Base-by-base conservation (phyloP, 2,329 filamentous ascomycete genomes). In the Mycogone perniciosa region DNA sequence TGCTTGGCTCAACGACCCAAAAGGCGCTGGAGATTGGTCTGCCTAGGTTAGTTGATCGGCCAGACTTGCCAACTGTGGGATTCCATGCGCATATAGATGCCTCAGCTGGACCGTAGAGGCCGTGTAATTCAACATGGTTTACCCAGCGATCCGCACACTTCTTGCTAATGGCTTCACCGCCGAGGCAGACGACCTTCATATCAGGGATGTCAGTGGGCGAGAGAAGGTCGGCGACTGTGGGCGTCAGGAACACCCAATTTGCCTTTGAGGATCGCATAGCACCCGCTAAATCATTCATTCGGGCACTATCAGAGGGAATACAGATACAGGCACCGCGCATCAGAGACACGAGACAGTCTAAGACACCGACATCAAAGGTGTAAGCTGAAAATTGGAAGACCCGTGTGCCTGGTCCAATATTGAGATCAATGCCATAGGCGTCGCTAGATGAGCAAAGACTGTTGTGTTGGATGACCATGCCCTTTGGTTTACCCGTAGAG, bases 341-440 rank as follows among this genome's bases (percentile, higher is more conserved):
- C 4, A 59, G 44, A 1, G 56, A 53, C 5, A 51, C 46, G 4
- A 60, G 40, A 26, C 51, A 49, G 20, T 60, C 56, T 11, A 54
- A 39, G n/a, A 56, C 50, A 4, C 51, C 52, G n/a, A 57, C 54
- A 26, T 59, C 56, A 26, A 60, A 60, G 1, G 55, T 57, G 35
- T 53, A 59, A 5, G 55, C 52, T 0, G 57, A 53, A 44, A 57
- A 61, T 5, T 60, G 53, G 37, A 56, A 54, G 2, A 56, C 49
- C 5, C 55, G 49, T 47, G 46, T 46, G 1, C 44, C 40, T 4
- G 54, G 49, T 3, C 54, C 44, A 6, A 53, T 43, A 5, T 43
- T 27, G 6, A 56, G 35, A 10, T 44, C 9, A 7, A 13, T 20
- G n/a, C 53, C 50, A 35, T 50, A 46, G n/a, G 53, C 38, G 13